Conservation (phyloP, 352 stramenopile species). For the Plasmopara muralis region DNA sequence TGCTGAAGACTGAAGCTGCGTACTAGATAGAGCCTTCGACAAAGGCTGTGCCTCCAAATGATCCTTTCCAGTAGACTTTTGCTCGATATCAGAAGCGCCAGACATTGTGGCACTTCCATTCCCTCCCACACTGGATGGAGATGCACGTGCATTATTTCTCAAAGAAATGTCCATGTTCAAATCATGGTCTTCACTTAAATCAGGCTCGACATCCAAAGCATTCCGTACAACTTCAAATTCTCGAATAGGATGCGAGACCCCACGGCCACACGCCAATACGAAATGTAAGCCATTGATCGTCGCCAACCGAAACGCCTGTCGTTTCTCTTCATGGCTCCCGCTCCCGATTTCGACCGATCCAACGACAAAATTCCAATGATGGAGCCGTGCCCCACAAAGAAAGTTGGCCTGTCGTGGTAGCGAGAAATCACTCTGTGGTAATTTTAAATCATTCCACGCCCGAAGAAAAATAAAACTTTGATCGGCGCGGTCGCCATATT, state of each 20-base stretch:
- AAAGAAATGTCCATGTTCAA: neutral
- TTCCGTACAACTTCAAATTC: slow-evolving; percentile 7
- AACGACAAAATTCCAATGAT: slow-evolving; percentile 60
- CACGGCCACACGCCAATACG: slow-evolving; percentile 19
- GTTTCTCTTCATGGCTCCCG: slow-evolving; percentile 49
- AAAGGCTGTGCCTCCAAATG: neutral
- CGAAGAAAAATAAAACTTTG: slow-evolving; percentile 42
- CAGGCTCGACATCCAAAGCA: neutral
- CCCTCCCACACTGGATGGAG: slow-evolving; percentile 1
- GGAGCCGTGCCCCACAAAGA: slow-evolving; percentile 34
- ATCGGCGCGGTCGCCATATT: slow-evolving; percentile 15
- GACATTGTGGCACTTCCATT: slow-evolving; percentile 1
- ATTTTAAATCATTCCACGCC: slow-evolving; percentile 52
- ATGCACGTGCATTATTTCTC: slow-evolving; percentile 1
- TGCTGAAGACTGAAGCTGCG: slow-evolving; percentile 8
- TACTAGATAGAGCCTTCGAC: neutral
- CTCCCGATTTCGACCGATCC: slow-evolving; percentile 67
- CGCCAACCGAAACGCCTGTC: slow-evolving; percentile 41
- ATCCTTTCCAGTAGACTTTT: neutral
- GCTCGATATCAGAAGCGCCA: neutral
- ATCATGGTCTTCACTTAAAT: neutral
- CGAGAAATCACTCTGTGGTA: slow-evolving; percentile 20
- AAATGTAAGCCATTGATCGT: slow-evolving; percentile 38
- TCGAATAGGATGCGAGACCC: slow-evolving; percentile 4
- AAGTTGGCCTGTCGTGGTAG: slow-evolving; percentile 43